These are phyloP conservation scores for Fusarium luffae DNA, from an alignment of 2,329 filamentous ascomycete species.

Conservation along the genomic window DNA sequence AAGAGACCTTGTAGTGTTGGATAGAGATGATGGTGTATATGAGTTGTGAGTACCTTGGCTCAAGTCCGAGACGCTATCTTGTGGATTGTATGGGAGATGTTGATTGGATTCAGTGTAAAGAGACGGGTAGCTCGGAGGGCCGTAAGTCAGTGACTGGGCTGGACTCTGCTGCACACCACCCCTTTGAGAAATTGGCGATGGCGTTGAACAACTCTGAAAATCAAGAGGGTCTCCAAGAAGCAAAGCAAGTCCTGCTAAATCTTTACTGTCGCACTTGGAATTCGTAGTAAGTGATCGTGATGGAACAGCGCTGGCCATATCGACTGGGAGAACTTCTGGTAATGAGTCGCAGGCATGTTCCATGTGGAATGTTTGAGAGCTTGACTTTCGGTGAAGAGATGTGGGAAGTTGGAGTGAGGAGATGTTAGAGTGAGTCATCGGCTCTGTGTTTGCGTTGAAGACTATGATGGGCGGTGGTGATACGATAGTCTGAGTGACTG, in stretches of 20 bases:
- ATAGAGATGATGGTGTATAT: slow-evolving; percentile 4
- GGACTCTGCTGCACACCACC: neutral
- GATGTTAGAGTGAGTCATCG: neutral
- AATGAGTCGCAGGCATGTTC: slow-evolving; percentile 3
- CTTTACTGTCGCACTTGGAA: neutral
- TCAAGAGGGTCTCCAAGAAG: slow-evolving; percentile 20
- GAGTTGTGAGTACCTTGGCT: neutral
- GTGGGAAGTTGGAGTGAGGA: neutral
- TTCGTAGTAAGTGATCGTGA: neutral
- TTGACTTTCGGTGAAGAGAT: neutral
- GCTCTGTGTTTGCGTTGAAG: neutral
- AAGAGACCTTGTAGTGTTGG: neutral
- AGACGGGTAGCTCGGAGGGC: too few relatives aligned
- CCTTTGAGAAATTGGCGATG: neutral
- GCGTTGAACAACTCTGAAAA: neutral
- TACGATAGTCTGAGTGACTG: neutral
- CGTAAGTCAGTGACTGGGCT: neutral
- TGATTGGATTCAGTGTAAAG: neutral
- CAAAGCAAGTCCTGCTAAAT: slow-evolving; percentile 4
- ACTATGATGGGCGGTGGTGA: neutral
- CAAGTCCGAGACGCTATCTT: slow-evolving; percentile 2
- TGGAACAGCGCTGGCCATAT: neutral
- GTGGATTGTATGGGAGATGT: neutral
- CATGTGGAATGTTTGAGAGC: slow-evolving; percentile 4
- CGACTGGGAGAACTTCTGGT: slow-evolving; percentile 22